Percentiles rank a stretch among this genome's conserved stretches.
phyloP scores from a whole-genome alignment of 108 stramenopile species.

The Pseudonitzschia multistriata region DNA sequence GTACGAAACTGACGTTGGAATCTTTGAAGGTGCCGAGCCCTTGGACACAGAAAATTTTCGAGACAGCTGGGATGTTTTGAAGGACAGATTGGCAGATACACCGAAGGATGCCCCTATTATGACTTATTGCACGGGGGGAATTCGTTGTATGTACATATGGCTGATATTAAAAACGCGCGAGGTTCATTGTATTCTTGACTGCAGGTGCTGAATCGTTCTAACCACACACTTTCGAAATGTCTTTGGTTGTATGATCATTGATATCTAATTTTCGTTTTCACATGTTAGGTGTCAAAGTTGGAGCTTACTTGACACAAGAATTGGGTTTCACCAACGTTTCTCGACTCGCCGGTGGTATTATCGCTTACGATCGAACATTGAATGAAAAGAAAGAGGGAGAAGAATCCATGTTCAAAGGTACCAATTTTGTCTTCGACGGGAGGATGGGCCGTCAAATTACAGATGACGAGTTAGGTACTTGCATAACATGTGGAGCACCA shows the following conservation, averaged over 20 bases:
- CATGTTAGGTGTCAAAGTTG: constrained; percentile 86
- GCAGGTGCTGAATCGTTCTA: too few relatives aligned
- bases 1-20: constrained; percentile 93
- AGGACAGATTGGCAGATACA: constrained; percentile 69
- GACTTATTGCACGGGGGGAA: constrained; percentile 92
- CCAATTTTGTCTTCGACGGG: constrained; percentile 98
- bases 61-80: constrained; percentile 85
- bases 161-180: too few relatives aligned
- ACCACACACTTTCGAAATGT: too few relatives aligned
- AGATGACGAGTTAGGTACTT: constrained; percentile 80
- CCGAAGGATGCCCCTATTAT: constrained; percentile 90
- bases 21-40: constrained; percentile 87
- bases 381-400: constrained; percentile 59
- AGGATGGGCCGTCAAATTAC: constrained; percentile 91
- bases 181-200: background rate
- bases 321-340: constrained; percentile 92
- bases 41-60: constrained; percentile 88
- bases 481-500: constrained; percentile 86
- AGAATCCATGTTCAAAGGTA: constrained; percentile 87
- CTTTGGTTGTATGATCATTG: constrained; percentile 17
- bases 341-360: constrained; percentile 91
- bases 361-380: constrained; percentile 87
- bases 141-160: constrained; percentile 6
- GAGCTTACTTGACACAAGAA: constrained; percentile 90
- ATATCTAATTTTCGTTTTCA: constrained; percentile 51